phyloP scores from a whole-genome alignment of 768 basidiomycete genomes.

The Serendipita sp. region DNA sequence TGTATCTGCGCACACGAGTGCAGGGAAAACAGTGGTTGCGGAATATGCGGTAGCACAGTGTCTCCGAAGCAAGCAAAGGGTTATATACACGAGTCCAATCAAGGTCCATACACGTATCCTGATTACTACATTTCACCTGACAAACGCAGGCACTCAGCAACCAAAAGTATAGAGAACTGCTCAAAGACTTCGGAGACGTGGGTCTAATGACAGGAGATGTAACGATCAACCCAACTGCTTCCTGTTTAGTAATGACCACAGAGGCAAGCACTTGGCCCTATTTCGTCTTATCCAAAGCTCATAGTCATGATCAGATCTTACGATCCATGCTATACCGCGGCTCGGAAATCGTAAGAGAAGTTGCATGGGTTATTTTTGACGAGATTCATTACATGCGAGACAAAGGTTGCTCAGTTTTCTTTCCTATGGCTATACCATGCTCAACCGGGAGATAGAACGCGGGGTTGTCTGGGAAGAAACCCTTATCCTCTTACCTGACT shows the following conservation, averaged over 20 bases:
- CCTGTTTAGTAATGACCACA: slow-evolving; percentile 98
- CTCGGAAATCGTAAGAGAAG: slow-evolving; percentile 97
- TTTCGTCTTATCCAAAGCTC: not conserved
- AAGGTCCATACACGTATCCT: slow-evolving; percentile 49
- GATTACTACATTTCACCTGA: not conserved
- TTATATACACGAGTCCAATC: slow-evolving; percentile 98
- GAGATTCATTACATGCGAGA: slow-evolving; percentile 99
- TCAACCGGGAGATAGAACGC: slow-evolving; percentile 37
- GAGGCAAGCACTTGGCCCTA: slow-evolving; percentile 42
- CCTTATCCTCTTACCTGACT: slow-evolving; percentile 90
- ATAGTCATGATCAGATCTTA: slow-evolving; percentile 49
- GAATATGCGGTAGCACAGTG: slow-evolving; percentile 99
- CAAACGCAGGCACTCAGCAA: slow-evolving; percentile 75
- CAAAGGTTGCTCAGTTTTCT: slow-evolving; percentile 29
- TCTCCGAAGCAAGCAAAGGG: slow-evolving; percentile 82
- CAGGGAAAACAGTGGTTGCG: slow-evolving; percentile 97
- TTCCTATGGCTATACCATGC: not conserved
- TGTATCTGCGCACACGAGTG: slow-evolving; percentile 96
- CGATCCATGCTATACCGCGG: slow-evolving; percentile 98
- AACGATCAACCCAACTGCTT: slow-evolving; percentile 93
- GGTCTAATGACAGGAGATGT: slow-evolving; percentile 99
- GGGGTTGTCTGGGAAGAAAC: slow-evolving; percentile 99
- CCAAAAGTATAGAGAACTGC: slow-evolving; percentile 97
- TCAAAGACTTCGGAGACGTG: slow-evolving; percentile 93
- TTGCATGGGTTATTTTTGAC: slow-evolving; percentile 99